A percentile compares a stretch with the other conserved stretches of the same genome.
phyloP scores from a whole-genome alignment of 805 yeast genomes.

The Groenewaldozyma tartarivorans region DNA sequence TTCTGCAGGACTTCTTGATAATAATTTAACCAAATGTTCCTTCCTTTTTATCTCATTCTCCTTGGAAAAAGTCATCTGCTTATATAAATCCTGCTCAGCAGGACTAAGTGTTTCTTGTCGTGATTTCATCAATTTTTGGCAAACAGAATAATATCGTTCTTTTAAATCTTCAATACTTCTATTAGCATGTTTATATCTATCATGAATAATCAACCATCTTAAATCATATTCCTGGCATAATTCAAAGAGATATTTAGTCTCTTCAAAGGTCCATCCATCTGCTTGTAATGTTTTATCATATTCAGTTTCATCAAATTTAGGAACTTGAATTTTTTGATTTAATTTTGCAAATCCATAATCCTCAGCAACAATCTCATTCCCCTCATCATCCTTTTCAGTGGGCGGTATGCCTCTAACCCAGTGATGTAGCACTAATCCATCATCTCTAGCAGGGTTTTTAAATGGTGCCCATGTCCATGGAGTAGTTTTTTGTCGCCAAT shows the following conservation, averaged over 20 bases:
- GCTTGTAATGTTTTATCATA: slow-evolving; percentile 36
- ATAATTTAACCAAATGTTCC: slow-evolving; percentile 62
- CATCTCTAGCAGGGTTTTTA: slow-evolving; percentile 42
- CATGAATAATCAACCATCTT: slow-evolving; percentile 61
- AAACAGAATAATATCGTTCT: slow-evolving; percentile 66
- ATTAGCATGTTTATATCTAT: slow-evolving; percentile 38
- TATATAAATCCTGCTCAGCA: slow-evolving; percentile 45
- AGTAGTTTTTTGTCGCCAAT: slow-evolving; percentile 51
- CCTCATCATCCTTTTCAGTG: slow-evolving; percentile 19
- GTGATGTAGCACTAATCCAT: slow-evolving; percentile 51
- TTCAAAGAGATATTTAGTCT: slow-evolving; percentile 70
- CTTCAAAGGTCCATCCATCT: slow-evolving; percentile 61
- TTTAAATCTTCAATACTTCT: slow-evolving; percentile 72
- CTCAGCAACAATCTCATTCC: slow-evolving; percentile 16
- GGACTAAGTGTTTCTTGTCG: slow-evolving; percentile 28
- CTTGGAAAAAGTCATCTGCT: slow-evolving; percentile 59
- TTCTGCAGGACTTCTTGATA: slow-evolving; percentile 87
- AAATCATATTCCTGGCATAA: slow-evolving; percentile 45
- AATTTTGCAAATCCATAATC: slow-evolving; percentile 63
- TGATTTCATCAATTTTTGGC: slow-evolving; percentile 38
- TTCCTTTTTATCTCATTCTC: slow-evolving; percentile 72
- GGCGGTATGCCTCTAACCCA: slow-evolving; percentile 68
- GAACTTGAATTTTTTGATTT: slow-evolving; percentile 59
- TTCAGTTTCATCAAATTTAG: slow-evolving; percentile 54
- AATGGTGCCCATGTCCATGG: slow-evolving; percentile 76